Evolutionary conservation across 257 asterid genomes (phyloP).

Genomic region (Solanum arcanum): DNA sequence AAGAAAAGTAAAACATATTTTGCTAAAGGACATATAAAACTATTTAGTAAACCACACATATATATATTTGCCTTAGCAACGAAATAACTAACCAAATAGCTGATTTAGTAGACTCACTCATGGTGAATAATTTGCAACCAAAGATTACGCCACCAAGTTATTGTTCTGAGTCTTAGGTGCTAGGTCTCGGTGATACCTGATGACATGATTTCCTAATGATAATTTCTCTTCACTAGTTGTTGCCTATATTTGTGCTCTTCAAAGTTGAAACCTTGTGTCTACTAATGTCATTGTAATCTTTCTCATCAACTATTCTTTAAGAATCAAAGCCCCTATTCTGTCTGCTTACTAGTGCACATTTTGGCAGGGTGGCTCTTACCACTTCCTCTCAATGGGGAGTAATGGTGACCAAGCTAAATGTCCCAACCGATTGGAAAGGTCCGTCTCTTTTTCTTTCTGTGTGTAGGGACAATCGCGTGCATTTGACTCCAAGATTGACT

Average conservation of each 20-base stretch:
- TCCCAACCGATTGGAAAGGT: slow-evolving; percentile 99
- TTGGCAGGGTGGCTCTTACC: slow-evolving; percentile 71
- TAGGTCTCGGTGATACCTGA: neutral
- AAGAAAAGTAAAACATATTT: neutral
- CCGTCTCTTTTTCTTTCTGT: neutral
- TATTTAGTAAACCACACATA: neutral
- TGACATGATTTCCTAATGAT: neutral
- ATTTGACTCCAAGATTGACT: neutral
- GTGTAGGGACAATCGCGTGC: neutral
- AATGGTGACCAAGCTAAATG: slow-evolving; percentile 65
- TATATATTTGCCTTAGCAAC: neutral
- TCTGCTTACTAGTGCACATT: neutral
- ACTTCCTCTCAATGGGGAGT: slow-evolving; percentile 85
- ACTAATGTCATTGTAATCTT: neutral
- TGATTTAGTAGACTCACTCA: slow-evolving; percentile 16
- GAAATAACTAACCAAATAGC: slow-evolving; percentile 21
- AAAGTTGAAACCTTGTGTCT: neutral
- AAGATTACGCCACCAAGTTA: slow-evolving; percentile 29
- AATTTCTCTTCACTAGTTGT: neutral
- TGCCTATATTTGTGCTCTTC: neutral
- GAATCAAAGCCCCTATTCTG: neutral
- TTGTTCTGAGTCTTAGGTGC: neutral
- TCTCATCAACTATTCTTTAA: neutral
- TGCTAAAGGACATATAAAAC: neutral
- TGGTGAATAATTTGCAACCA: slow-evolving; percentile 29